These are phyloP conservation scores for Rhynchospora pubera DNA, from an alignment of 176 grass and related monocot genomes.

Conservation along the genomic window DNA sequence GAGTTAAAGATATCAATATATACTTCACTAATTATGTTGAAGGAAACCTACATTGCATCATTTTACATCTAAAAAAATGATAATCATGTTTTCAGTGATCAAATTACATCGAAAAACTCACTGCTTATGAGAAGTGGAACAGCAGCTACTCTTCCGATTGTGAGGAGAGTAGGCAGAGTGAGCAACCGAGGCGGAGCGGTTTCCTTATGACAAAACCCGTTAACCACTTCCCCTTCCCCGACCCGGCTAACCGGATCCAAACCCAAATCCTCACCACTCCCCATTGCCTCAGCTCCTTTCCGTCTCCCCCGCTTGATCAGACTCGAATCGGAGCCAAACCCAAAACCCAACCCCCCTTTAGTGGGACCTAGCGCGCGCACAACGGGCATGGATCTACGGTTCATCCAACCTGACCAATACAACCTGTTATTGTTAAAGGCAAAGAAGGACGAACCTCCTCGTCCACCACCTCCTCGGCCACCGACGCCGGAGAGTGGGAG, in stretches of 20 bases:
- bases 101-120: constrained; percentile 30
- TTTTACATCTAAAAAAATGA: not conserved
- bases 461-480: not conserved
- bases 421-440: constrained; percentile 7
- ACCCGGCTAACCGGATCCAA: constrained; percentile 2
- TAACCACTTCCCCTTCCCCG: constrained; percentile 22
- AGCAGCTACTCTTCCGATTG: constrained; percentile 76
- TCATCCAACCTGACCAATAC: constrained; percentile 11
- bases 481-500: constrained; percentile 25
- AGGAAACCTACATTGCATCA: not conserved
- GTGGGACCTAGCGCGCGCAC: not conserved
- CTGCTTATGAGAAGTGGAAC: constrained; percentile 87
- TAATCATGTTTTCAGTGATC: not conserved
- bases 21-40: not conserved
- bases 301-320: constrained; percentile 24
- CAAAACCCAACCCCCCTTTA: not conserved
- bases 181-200: constrained; percentile 36
- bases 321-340: constrained; percentile 33
- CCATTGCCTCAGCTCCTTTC: constrained; percentile 41
- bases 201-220: constrained; percentile 33
- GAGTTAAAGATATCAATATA: too few species aligned
- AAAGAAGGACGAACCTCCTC: not conserved
- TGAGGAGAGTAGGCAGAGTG: constrained; percentile 86
- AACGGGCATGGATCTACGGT: constrained; percentile 2
- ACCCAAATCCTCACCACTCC: constrained; percentile 29